A percentile compares a stretch with the other conserved stretches of the same genome.
phyloP scores from a whole-genome alignment of 257 asterid genomes.

The Scutellaria minor region DNA sequence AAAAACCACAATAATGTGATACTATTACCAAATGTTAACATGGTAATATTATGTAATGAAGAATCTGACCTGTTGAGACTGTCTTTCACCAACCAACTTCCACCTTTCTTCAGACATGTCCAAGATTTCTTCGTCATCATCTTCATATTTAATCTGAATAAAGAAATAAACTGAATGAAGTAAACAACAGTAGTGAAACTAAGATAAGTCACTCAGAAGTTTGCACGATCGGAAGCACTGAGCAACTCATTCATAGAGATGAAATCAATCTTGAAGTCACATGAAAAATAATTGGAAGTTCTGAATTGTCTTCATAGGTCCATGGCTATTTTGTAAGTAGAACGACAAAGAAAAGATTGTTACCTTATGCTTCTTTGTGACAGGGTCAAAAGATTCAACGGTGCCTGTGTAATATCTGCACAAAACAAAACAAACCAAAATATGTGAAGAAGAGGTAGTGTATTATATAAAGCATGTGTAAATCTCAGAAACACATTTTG shows the following conservation, averaged over 20 bases:
- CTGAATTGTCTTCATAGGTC: conserved; percentile 19
- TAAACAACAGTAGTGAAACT: background rate
- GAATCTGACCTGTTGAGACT: conserved; percentile 43
- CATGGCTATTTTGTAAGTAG: background rate
- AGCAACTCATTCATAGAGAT: background rate
- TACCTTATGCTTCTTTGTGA: conserved; percentile 53
- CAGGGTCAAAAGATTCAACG: conserved; percentile 48
- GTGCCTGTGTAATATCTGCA: conserved; percentile 54
- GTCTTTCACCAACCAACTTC: conserved; percentile 40
- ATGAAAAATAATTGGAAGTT: background rate
- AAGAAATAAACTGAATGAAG: conserved; percentile 4
- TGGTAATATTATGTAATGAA: conserved; percentile 20
- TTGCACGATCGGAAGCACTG: too few relatives aligned
- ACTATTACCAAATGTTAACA: background rate
- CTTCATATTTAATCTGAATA: conserved; percentile 48
- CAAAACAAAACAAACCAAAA: background rate
- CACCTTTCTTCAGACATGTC: conserved; percentile 48
- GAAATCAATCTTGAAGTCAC: background rate
- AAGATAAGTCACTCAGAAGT: too few relatives aligned
- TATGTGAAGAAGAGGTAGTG: background rate
- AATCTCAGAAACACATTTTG: background rate
- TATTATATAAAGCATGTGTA: background rate
- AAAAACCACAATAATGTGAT: background rate
- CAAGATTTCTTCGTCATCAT: conserved; percentile 44
- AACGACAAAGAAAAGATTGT: conserved; percentile 16